These are phyloP conservation scores for Trypanosoma melophagium DNA, from an alignment of 208 protist genomes.

Conservation along the genomic window DNA sequence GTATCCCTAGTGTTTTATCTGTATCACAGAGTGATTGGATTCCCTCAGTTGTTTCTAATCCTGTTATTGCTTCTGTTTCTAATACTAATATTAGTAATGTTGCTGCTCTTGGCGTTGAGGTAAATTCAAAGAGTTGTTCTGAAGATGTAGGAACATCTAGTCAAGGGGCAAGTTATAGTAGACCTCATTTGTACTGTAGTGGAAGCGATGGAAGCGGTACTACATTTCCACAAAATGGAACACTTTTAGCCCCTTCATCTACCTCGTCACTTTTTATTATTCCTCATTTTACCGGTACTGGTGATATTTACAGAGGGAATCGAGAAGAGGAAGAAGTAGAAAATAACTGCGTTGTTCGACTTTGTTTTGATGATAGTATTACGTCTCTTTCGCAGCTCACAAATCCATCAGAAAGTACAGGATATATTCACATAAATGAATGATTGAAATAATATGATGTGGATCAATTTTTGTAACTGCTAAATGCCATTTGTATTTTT, in stretches of 20 bases:
- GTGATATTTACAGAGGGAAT: too few species aligned
- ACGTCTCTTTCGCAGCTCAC: slow-evolving; percentile 27
- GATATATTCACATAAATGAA: background rate
- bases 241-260: background rate
- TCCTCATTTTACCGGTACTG: too few species aligned
- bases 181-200: slow-evolving; percentile 3
- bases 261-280: background rate
- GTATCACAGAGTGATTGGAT: slow-evolving; percentile 12
- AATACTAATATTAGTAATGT: background rate
- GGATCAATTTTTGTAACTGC: too few species aligned
- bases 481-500: too few species aligned
- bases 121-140: slow-evolving; percentile 8
- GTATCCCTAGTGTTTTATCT: slow-evolving; percentile 5
- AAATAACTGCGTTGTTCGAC: slow-evolving; percentile 33
- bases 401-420: slow-evolving; percentile 14
- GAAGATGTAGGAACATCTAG: slow-evolving; percentile 24
- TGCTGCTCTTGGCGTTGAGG: background rate
- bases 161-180: slow-evolving; percentile 30
- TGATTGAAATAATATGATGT: background rate
- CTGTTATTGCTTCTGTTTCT: background rate
- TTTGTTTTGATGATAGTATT: slow-evolving; percentile 41
- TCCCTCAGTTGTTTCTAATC: background rate
- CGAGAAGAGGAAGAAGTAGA: background rate
- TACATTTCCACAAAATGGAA: slow-evolving; percentile 3
- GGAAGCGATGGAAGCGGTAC: slow-evolving; percentile 15